Evolutionary conservation across 2,329 filamentous ascomycete species (phyloP).

Genomic region (Colletotrichum shisoi): DNA sequence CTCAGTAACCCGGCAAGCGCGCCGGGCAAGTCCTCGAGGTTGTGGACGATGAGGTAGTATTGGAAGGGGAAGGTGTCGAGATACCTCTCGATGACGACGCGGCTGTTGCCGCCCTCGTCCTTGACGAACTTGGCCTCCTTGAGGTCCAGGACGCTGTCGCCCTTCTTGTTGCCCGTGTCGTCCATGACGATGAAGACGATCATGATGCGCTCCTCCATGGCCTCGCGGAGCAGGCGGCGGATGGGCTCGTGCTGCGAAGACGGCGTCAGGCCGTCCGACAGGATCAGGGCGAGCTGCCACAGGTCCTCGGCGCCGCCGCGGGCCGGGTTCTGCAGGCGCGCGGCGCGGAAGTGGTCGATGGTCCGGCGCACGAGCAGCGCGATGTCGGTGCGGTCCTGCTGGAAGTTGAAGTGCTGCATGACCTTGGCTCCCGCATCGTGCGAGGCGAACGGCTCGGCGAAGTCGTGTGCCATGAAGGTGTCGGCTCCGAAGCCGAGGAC

Average conservation of each 20-base stretch:
- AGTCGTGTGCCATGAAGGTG: constrained; percentile 84
- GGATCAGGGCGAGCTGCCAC: constrained; percentile 93
- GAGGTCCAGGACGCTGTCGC: constrained; percentile 82
- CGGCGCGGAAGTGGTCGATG: constrained; percentile 81
- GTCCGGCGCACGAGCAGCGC: constrained; percentile 77
- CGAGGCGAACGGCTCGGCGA: constrained; percentile 80
- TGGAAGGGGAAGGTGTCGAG: constrained; percentile 95
- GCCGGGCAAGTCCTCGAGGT: constrained; percentile 87
- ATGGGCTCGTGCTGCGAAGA: constrained; percentile 81
- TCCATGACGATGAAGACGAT: constrained; percentile 98
- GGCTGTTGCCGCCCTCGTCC: constrained; percentile 66
- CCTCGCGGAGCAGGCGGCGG: constrained; percentile 81
- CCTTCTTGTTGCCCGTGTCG: constrained; percentile 57
- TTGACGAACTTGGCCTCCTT: constrained; percentile 84
- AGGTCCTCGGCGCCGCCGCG: constrained; percentile 69
- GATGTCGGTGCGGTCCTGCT: constrained; percentile 87
- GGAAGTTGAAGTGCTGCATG: constrained; percentile 84
- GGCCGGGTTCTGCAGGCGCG: constrained; percentile 67
- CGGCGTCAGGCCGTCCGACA: constrained; percentile 93
- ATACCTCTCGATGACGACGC: constrained; percentile 86
- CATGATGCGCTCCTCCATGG: constrained; percentile 94
- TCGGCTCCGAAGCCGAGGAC: constrained; percentile 88
- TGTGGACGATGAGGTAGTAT: constrained; percentile 93
- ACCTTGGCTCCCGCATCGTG: constrained; percentile 82
- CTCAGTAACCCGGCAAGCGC: constrained; percentile 87